phyloP scores from a whole-genome alignment of 768 basidiomycete genomes.

The Auricularia auricula-judae region DNA sequence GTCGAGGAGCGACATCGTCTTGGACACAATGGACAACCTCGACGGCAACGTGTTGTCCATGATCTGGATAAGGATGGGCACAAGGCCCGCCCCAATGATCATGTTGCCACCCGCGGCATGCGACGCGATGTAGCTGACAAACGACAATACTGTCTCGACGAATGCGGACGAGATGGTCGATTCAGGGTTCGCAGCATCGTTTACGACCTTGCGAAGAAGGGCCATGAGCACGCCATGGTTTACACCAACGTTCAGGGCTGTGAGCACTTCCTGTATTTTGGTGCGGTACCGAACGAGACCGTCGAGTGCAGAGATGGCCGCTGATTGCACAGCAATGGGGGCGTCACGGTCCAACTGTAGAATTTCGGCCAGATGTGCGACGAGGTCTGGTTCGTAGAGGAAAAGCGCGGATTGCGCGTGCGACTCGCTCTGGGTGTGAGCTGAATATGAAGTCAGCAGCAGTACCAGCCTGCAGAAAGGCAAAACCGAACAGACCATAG shows the following conservation, averaged over 20 bases:
- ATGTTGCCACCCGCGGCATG: slow-evolving; percentile 81
- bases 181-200: slow-evolving; percentile 55
- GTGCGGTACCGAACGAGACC: slow-evolving; percentile 76
- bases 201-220: slow-evolving; percentile 69
- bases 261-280: slow-evolving; percentile 77
- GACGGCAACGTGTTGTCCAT: slow-evolving; percentile 66
- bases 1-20: slow-evolving; percentile 86
- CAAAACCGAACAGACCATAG: slow-evolving; percentile 30
- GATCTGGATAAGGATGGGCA: slow-evolving; percentile 81
- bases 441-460: slow-evolving; percentile 20
- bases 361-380: slow-evolving; percentile 79
- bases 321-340: slow-evolving; percentile 63
- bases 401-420: slow-evolving; percentile 75
- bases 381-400: slow-evolving; percentile 89
- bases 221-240: slow-evolving; percentile 94
- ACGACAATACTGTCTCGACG: slow-evolving; percentile 73
- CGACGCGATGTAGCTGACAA: slow-evolving; percentile 79
- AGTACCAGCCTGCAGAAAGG: not conserved
- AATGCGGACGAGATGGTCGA: slow-evolving; percentile 62
- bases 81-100: slow-evolving; percentile 88
- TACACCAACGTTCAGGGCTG: slow-evolving; percentile 87
- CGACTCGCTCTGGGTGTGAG: slow-evolving; percentile 72
- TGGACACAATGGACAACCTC: slow-evolving; percentile 69
- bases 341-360: slow-evolving; percentile 70
- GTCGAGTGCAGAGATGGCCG: slow-evolving; percentile 83